Conservation (phyloP, 176 grass and related monocot genomes). For the Paspalum notatum region DNA sequence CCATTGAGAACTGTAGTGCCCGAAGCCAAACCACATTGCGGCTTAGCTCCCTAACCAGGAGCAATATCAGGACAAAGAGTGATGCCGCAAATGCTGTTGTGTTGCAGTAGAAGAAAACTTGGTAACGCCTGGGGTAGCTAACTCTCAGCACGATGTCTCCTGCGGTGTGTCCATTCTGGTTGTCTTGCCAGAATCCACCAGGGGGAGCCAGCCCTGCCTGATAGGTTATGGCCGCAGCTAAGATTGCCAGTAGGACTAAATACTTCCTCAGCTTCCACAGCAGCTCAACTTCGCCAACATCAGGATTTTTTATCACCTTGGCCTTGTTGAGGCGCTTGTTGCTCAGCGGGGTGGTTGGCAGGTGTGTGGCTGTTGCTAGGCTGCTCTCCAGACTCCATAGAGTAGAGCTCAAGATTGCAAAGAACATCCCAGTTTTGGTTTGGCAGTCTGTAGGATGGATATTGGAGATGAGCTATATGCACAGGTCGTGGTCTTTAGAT, state of each 20-base stretch:
- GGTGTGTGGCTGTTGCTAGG: not conserved
- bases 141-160: conserved; percentile 36
- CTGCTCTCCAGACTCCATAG: conserved; percentile 29
- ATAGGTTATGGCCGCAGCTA: conserved; percentile 57
- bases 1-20: conserved; percentile 49
- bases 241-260: conserved; percentile 58
- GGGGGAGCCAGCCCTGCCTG: conserved; percentile 50
- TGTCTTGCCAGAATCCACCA: conserved; percentile 66
- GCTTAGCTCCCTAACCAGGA: conserved; percentile 41
- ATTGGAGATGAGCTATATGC: conserved; percentile 1
- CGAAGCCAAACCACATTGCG: conserved; percentile 45
- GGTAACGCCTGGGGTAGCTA: conserved; percentile 47
- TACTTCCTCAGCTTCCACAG: conserved; percentile 60
- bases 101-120: conserved; percentile 55
- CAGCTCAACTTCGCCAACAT: conserved; percentile 27
- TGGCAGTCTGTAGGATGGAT: conserved; percentile 1
- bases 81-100: conserved; percentile 50
- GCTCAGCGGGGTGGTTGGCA: not conserved
- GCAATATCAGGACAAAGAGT: conserved; percentile 46
- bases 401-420: conserved; percentile 11
- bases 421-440: not conserved
- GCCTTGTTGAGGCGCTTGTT: not conserved
- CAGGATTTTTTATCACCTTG: not conserved
- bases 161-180: not conserved
- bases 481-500: conserved; percentile 7